These are phyloP conservation scores for Phytophthora sp. DNA, from an alignment of 352 stramenopile genomes.

Conservation along the genomic window DNA sequence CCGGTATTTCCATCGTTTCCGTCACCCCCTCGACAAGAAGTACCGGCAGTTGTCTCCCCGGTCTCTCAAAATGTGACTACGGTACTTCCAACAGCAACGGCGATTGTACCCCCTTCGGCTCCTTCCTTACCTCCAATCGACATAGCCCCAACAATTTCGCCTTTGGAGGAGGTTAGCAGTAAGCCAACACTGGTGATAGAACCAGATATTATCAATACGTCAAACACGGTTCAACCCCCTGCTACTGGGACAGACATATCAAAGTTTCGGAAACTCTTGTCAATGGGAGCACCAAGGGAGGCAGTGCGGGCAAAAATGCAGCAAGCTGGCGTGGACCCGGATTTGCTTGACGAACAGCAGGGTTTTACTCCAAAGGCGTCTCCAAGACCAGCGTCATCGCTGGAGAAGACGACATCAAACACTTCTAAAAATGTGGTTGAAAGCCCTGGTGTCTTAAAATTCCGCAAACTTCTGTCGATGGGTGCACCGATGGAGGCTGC, in stretches of 20 bases:
- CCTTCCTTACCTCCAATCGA: constrained; percentile 33
- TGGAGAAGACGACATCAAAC: not conserved
- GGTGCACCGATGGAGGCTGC: constrained; percentile 75
- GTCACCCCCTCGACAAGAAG: constrained; percentile 25
- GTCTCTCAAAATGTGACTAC: not conserved
- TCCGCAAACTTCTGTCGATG: constrained; percentile 92
- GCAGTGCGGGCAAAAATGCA: constrained; percentile 83
- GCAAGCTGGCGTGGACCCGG: constrained; percentile 70
- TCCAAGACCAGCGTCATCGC: constrained; percentile 1
- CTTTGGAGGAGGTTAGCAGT: constrained; percentile 11
- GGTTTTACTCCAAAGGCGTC: constrained; percentile 36
- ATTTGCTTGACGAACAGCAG: constrained; percentile 64
- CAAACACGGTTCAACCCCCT: constrained; percentile 4
- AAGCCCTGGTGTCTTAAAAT: constrained; percentile 61
- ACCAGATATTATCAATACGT: not conserved
- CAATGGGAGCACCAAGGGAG: constrained; percentile 82
- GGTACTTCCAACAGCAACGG: not conserved
- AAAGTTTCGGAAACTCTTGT: constrained; percentile 94
- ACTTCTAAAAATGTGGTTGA: not conserved
- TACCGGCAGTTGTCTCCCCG: not conserved
- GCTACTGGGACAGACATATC: constrained; percentile 45
- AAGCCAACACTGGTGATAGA: constrained; percentile 21
- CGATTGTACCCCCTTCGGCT: not conserved
- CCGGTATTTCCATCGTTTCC: constrained; percentile 59
- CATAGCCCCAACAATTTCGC: constrained; percentile 1